These are phyloP conservation scores for Phytophthora sp. DNA, from an alignment of 352 stramenopile species.

Conservation along the genomic window DNA sequence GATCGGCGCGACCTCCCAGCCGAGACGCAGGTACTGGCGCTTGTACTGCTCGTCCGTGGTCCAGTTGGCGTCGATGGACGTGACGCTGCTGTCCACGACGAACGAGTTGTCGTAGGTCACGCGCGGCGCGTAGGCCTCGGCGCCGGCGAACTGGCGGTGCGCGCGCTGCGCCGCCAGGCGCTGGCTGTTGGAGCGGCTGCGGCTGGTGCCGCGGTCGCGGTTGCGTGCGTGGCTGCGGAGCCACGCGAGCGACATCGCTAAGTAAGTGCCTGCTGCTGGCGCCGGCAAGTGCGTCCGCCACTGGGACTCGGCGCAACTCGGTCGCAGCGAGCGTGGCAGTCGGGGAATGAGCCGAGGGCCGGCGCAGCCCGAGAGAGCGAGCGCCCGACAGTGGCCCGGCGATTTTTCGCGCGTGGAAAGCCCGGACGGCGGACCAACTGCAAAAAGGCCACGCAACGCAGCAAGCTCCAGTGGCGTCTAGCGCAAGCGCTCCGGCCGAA, in stretches of 20 bases:
- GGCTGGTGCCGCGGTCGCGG: constrained; percentile 25
- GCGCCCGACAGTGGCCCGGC: constrained; percentile 3
- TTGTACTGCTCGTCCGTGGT: constrained; percentile 49
- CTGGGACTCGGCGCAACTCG: constrained; percentile 17
- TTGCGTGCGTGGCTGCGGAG: constrained; percentile 36
- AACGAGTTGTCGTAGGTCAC: constrained; percentile 42
- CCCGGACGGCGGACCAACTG: constrained; percentile 31
- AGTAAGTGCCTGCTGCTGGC: no score
- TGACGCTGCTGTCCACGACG: constrained; percentile 35
- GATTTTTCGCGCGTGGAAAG: constrained; percentile 30
- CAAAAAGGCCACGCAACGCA: constrained; percentile 31
- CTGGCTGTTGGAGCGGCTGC: constrained; percentile 30
- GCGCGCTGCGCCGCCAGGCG: constrained; percentile 26
- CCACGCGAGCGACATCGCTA: constrained; percentile 44
- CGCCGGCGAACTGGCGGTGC: constrained; percentile 30
- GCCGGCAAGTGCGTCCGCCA: constrained; percentile 9
- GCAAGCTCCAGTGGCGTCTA: no score
- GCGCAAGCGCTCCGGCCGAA: not conserved
- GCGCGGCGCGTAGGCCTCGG: constrained; percentile 23
- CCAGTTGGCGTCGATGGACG: constrained; percentile 42
- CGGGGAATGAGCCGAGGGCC: constrained; percentile 26
- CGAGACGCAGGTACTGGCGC: constrained; percentile 45
- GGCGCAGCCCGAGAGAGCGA: constrained; percentile 20
- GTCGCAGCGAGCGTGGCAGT: constrained; percentile 27
- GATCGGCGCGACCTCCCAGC: constrained; percentile 44